A percentile compares a stretch with the other conserved stretches of the same genome.
These are phyloP conservation scores for Pezicula carpinea DNA, from an alignment of 2,329 filamentous ascomycete species.

Conservation along the genomic window DNA sequence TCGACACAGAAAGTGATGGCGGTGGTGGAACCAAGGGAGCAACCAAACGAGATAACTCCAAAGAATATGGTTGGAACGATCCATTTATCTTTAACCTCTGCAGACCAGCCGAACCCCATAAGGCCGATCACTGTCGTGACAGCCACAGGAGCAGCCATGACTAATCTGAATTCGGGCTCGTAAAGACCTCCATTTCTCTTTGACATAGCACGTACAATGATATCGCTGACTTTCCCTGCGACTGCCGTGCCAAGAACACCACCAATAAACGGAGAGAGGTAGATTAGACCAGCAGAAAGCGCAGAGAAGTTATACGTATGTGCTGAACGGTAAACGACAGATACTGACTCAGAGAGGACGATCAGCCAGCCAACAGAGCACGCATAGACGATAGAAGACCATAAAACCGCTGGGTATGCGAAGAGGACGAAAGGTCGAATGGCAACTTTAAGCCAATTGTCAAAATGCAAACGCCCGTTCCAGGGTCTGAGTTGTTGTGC, in stretches of 20 bases:
- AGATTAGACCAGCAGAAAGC: slow-evolving; percentile 78
- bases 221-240: slow-evolving; percentile 80
- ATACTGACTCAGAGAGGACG: slow-evolving; percentile 83
- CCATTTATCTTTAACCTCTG: slow-evolving; percentile 68
- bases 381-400: slow-evolving; percentile 80
- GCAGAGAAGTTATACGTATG: slow-evolving; percentile 75
- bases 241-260: slow-evolving; percentile 88
- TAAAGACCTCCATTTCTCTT: slow-evolving; percentile 88
- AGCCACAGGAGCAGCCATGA: slow-evolving; percentile 80
- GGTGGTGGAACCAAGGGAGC: slow-evolving; percentile 83
- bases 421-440: slow-evolving; percentile 80
- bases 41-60: slow-evolving; percentile 86
- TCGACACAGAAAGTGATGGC: slow-evolving; percentile 93
- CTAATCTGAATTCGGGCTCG: slow-evolving; percentile 86
- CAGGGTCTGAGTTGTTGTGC: slow-evolving; percentile 68
- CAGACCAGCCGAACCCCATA: slow-evolving; percentile 97
- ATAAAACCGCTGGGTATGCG: slow-evolving; percentile 82
- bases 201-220: slow-evolving; percentile 78
- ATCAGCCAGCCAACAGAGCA: slow-evolving; percentile 94
- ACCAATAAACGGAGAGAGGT: slow-evolving; percentile 84
- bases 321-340: slow-evolving; percentile 69
- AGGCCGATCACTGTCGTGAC: slow-evolving; percentile 77
- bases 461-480: slow-evolving; percentile 72
- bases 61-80: slow-evolving; percentile 94
- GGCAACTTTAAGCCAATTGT: slow-evolving; percentile 76